These are phyloP conservation scores for Talaromyces verruculosus DNA, from an alignment of 2,329 filamentous ascomycete species.

Conservation along the genomic window DNA sequence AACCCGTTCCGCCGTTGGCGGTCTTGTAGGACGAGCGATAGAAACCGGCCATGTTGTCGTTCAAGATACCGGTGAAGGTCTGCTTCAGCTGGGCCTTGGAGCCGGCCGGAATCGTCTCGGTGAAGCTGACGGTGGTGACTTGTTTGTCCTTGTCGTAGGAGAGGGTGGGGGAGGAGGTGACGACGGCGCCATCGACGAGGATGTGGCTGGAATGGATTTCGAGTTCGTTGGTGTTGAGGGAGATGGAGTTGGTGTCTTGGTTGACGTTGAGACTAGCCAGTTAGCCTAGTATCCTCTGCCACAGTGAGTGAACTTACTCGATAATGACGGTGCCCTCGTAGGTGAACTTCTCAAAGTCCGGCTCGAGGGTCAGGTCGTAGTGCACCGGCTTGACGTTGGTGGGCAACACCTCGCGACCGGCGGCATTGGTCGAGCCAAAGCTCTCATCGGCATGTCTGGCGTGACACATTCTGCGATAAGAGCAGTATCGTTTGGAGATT, in stretches of 20 bases:
- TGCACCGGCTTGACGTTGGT: constrained; percentile 88
- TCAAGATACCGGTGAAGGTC: constrained; percentile 75
- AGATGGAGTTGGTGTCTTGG: constrained; percentile 80
- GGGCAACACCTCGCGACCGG: constrained; percentile 80
- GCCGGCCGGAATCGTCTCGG: constrained; percentile 69
- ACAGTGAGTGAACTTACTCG: constrained; percentile 54
- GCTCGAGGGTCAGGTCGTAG: constrained; percentile 89
- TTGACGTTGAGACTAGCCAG: constrained; percentile 69
- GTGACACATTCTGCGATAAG: constrained; percentile 75
- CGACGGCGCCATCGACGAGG: constrained; percentile 54
- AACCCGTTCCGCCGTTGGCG: constrained; percentile 72
- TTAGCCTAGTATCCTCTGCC: neutral
- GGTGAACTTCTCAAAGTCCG: constrained; percentile 81
- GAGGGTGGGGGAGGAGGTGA: constrained; percentile 65
- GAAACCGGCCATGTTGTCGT: constrained; percentile 97
- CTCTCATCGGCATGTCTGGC: constrained; percentile 57
- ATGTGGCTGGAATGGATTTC: constrained; percentile 75
- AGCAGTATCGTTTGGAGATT: constrained; percentile 60
- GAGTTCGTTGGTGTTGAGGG: constrained; percentile 83
- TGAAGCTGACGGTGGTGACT: constrained; percentile 77
- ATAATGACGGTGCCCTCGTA: constrained; percentile 84
- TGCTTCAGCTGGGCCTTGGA: constrained; percentile 75
- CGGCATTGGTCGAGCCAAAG: constrained; percentile 57
- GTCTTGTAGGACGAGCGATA: constrained; percentile 93
- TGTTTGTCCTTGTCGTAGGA: constrained; percentile 77